Percentiles rank a stretch among this genome's conserved stretches.
phyloP scores from a whole-genome alignment of 1,284 basidiomycete genomes.

The Leccinum griseonigrum region DNA sequence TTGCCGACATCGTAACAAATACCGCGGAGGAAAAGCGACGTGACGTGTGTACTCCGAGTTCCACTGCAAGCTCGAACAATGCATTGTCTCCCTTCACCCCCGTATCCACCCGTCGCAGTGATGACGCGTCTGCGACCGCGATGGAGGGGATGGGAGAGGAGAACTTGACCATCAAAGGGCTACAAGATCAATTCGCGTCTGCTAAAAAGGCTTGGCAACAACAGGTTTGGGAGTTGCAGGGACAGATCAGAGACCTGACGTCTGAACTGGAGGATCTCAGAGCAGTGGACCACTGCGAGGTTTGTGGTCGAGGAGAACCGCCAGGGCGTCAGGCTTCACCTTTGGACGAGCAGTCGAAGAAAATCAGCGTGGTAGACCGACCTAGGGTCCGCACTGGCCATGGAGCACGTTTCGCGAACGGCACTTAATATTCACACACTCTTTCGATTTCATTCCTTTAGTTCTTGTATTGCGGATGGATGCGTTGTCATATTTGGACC shows the following conservation, averaged over 20 bases:
- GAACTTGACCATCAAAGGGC: slow-evolving; percentile 44
- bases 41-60: slow-evolving; percentile 51
- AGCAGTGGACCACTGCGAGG: slow-evolving; percentile 45
- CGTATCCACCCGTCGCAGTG: slow-evolving; percentile 34
- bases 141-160: slow-evolving; percentile 42
- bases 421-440: slow-evolving; percentile 30
- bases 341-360: slow-evolving; percentile 21
- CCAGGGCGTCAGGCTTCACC: slow-evolving; percentile 12
- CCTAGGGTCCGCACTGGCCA: slow-evolving; percentile 66
- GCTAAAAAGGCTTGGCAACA: slow-evolving; percentile 64
- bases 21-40: slow-evolving; percentile 34
- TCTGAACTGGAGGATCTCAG: slow-evolving; percentile 61
- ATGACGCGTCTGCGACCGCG: slow-evolving; percentile 31
- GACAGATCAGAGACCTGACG: slow-evolving; percentile 68
- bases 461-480: slow-evolving; percentile 17
- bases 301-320: slow-evolving; percentile 54
- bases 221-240: slow-evolving; percentile 73
- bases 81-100: slow-evolving; percentile 56
- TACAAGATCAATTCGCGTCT: slow-evolving; percentile 62
- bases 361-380: slow-evolving; percentile 56
- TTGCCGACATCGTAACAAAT: slow-evolving; percentile 57
- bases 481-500: slow-evolving; percentile 15
- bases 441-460: slow-evolving; percentile 12
- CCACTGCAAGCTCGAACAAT: slow-evolving; percentile 40
- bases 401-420: slow-evolving; percentile 57